These are phyloP conservation scores for Neonectria coccinea DNA, from an alignment of 2,329 filamentous ascomycete genomes.

Conservation along the genomic window DNA sequence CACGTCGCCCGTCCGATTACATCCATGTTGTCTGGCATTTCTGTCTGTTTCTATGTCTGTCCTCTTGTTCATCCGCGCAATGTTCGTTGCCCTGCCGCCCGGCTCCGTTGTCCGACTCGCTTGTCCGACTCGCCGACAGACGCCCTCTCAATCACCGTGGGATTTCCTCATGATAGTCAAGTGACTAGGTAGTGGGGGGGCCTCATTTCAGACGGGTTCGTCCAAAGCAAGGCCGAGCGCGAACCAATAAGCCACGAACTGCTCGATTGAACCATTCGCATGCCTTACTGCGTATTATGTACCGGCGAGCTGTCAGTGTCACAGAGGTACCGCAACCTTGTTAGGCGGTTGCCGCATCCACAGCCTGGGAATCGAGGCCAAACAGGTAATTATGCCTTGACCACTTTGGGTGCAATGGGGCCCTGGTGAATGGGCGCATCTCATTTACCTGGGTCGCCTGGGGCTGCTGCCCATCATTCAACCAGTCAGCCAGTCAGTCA, in stretches of 20 bases:
- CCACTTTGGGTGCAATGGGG: slow-evolving; percentile 25
- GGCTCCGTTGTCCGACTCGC: slow-evolving; percentile 1
- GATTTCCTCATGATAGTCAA: slow-evolving; percentile 18
- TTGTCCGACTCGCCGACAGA: too few relatives aligned
- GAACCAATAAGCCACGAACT: slow-evolving; percentile 16
- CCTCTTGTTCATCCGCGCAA: background rate
- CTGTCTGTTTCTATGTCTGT: background rate
- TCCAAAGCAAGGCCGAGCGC: slow-evolving; percentile 10
- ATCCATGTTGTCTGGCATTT: background rate
- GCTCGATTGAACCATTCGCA: slow-evolving; percentile 18
- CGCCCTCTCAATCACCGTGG: slow-evolving; percentile 7
- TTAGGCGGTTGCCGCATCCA: background rate
- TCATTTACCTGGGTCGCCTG: slow-evolving; percentile 24
- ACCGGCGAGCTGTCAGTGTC: slow-evolving; percentile 7
- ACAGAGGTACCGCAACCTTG: background rate
- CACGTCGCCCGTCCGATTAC: background rate
- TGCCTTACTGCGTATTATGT: too few relatives aligned
- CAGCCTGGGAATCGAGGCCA: slow-evolving; percentile 14
- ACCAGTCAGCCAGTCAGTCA: too few relatives aligned
- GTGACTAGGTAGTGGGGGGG: slow-evolving; percentile 36
- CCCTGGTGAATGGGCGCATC: slow-evolving; percentile 20
- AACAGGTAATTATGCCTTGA: slow-evolving; percentile 22
- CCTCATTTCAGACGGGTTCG: slow-evolving; percentile 44
- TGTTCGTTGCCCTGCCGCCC: slow-evolving; percentile 18
- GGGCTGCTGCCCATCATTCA: slow-evolving; percentile 3